These are phyloP conservation scores for Neonectria neomacrospora DNA, from an alignment of 2,329 filamentous ascomycete species.

Conservation along the genomic window DNA sequence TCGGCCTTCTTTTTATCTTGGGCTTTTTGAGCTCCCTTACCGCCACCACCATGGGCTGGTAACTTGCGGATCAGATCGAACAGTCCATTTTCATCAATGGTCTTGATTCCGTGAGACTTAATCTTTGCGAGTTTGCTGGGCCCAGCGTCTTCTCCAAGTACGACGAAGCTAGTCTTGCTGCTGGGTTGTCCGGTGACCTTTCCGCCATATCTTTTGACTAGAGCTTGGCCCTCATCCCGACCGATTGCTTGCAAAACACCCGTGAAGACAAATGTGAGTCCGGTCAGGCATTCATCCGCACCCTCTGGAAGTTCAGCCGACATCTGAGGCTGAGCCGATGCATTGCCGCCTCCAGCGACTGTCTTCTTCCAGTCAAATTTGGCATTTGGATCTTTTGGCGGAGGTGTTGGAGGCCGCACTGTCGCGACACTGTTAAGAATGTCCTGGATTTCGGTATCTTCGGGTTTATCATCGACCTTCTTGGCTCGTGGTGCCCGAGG, in stretches of 20 bases:
- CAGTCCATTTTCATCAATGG: conserved; percentile 92
- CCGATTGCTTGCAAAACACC: conserved; percentile 83
- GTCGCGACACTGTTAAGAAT: conserved; percentile 91
- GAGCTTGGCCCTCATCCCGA: conserved; percentile 83
- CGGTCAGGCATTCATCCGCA: conserved; percentile 87
- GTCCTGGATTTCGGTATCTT: conserved; percentile 77
- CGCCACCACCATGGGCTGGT: conserved; percentile 86
- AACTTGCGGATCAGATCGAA: conserved; percentile 85
- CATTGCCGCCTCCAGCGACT: conserved; percentile 66
- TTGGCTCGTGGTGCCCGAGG: conserved; percentile 69
- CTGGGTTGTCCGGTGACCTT: conserved; percentile 89
- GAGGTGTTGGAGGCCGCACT: conserved; percentile 85
- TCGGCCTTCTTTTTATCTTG: conserved; percentile 88
- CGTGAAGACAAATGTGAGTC: conserved; percentile 94
- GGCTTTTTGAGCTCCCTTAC: conserved; percentile 86
- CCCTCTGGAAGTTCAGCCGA: conserved; percentile 81
- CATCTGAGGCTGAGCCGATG: conserved; percentile 69
- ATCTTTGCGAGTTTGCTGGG: conserved; percentile 94
- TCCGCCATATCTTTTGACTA: conserved; percentile 94
- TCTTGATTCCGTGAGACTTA: conserved; percentile 80
- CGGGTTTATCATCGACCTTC: conserved; percentile 69
- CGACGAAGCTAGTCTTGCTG: conserved; percentile 92
- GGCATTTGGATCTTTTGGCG: conserved; percentile 72
- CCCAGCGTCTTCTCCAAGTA: conserved; percentile 90
- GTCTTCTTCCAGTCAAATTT: conserved; percentile 86